A percentile compares a stretch with the other conserved stretches of the same genome.
Evolutionary conservation across 2,329 filamentous ascomycete genomes (phyloP).

Genomic region (Biscogniauxia mediterranea): DNA sequence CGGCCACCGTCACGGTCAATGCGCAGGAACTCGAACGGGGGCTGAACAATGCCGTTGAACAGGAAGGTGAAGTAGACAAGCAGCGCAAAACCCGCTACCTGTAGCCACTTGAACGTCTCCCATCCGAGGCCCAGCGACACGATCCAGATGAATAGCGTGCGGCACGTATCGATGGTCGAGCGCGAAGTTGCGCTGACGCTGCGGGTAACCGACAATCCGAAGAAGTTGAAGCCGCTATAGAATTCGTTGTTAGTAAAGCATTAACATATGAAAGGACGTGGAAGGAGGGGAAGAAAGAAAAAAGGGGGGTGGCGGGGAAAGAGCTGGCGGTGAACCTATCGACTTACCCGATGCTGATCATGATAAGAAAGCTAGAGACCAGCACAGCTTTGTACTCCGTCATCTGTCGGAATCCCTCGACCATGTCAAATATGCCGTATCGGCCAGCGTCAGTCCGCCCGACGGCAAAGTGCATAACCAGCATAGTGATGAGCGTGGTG

Average conservation of each 20-base stretch:
- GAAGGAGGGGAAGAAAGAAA: background rate
- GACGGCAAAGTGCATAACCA: conserved; percentile 73
- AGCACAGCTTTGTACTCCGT: conserved; percentile 68
- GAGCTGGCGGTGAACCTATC: too few species aligned
- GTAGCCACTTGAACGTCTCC: conserved; percentile 97
- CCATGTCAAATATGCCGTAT: conserved; percentile 86
- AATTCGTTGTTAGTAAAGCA: conserved; percentile 20
- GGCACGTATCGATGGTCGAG: conserved; percentile 95
- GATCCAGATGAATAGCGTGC: conserved; percentile 97
- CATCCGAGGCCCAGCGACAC: conserved; percentile 89
- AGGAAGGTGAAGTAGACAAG: conserved; percentile 96
- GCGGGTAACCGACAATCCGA: conserved; percentile 89
- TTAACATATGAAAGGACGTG: conserved; percentile 1
- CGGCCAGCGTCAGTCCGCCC: conserved; percentile 72
- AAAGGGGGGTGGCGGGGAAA: background rate
- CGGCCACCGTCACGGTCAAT: conserved; percentile 30
- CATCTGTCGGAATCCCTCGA: conserved; percentile 81
- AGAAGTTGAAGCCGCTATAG: conserved; percentile 92
- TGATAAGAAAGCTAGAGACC: conserved; percentile 81
- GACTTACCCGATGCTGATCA: conserved; percentile 92
- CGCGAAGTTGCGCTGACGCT: conserved; percentile 87
- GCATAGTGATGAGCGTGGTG: conserved; percentile 76
- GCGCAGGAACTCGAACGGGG: conserved; percentile 71
- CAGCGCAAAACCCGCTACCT: conserved; percentile 82
- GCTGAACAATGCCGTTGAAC: conserved; percentile 90